phyloP scores from a whole-genome alignment of 1,284 basidiomycete genomes.

The Malassezia psittaci region DNA sequence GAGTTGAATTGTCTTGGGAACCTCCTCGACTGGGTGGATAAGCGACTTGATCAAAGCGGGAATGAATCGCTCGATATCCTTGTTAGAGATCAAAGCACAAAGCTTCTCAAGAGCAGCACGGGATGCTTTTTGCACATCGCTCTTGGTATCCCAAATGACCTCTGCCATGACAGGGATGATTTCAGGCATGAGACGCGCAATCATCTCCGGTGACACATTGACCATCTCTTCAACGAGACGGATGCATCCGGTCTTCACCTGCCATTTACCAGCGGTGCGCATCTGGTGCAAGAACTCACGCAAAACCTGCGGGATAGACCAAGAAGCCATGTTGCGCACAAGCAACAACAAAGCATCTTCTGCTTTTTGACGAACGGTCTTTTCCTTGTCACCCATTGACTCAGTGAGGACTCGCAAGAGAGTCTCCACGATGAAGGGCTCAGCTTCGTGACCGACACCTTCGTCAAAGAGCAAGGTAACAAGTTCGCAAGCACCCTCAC shows the following conservation, averaged over 20 bases:
- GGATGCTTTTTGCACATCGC: constrained; percentile 97
- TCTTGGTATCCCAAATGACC: constrained; percentile 99
- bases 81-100: constrained; percentile 69
- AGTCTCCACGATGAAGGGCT: constrained; percentile 78
- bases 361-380: constrained; percentile 70
- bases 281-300: constrained; percentile 86
- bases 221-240: constrained; percentile 82
- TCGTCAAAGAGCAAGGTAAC: constrained; percentile 61
- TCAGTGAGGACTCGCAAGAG: constrained; percentile 79
- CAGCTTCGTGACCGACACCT: constrained; percentile 71
- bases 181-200: constrained; percentile 82
- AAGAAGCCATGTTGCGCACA: constrained; percentile 75
- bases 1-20: constrained; percentile 85
- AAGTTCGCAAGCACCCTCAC: constrained; percentile 62
- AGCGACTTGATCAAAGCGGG: constrained; percentile 93
- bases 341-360: constrained; percentile 72
- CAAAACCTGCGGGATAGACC: constrained; percentile 75
- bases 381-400: constrained; percentile 83
- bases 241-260: constrained; percentile 86
- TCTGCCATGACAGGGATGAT: constrained; percentile 91
- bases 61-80: constrained; percentile 72
- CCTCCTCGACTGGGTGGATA: constrained; percentile 99
- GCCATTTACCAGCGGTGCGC: constrained; percentile 97
- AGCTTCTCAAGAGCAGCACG: constrained; percentile 81
- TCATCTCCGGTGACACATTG: constrained; percentile 69